Evolutionary conservation across 192 early-diverging fungal genomes (phyloP), one percentile per base, ranked within the genome.

Genomic region (Geranomyces variabilis): DNA sequence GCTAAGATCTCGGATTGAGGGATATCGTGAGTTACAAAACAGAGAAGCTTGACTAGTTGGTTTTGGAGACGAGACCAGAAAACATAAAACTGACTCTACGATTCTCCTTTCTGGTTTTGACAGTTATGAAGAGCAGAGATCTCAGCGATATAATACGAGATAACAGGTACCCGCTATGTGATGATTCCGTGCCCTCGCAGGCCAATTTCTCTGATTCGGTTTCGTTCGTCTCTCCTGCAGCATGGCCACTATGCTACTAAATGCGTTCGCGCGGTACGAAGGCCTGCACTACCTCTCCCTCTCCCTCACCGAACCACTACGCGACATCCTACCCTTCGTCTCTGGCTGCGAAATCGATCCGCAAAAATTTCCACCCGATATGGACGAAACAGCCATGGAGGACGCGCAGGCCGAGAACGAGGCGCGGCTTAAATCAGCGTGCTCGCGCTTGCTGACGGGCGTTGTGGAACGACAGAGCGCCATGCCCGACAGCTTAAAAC

Each of bases 311-410:
- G 47, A 53, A 48, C 70, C 75, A 53, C 51, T 84, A 19, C 62
- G 66, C n/a, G 62, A 61, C 7, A 60, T 79, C 19, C 63, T 70
- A 12, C 55, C 75, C 12, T 63, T 73, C 30, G 46, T 80, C 14
- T 47, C 64, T 30, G 36, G 69, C 14, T 80, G 78, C 76, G 83
- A 84, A 61, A 81, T 84, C 59, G 83, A 84, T 49, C 83, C 78
- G 8, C 57, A 70, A 67, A 68, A 64, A 75, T 67, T 74, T n/a
- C 63, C 71, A 19, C 49, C 19, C 5, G 64, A 66, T 24, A 58
- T 67, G 63, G 71, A 66, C 47, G 34, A 28, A 13, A 15, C 51
- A 24, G 33, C 55, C 17, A 28, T 67, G 14, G 67, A 69, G 41
- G 46, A 63, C 28, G 47, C 19, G 43, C 21, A 76, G 14, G 70